A percentile compares a stretch with the other conserved stretches of the same genome.
Evolutionary conservation across 2,329 filamentous ascomycete species (phyloP).

Genomic region (Alternaria metachromatica): DNA sequence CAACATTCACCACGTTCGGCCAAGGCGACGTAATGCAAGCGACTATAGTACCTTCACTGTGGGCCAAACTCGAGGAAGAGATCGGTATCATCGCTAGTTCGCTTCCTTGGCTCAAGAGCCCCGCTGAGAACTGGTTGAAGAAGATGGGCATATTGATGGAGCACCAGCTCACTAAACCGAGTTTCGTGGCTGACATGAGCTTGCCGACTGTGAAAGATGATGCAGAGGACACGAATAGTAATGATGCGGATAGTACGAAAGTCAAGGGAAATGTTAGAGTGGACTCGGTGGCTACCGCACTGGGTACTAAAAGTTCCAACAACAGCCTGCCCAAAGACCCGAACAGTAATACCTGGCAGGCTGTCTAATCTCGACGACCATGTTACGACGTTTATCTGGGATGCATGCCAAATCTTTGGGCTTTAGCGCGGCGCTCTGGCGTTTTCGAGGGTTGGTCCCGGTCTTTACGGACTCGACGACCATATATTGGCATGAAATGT

Average conservation of each 20-base stretch:
- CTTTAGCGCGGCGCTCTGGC: slow-evolving; percentile 6
- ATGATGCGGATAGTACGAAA: slow-evolving; percentile 5
- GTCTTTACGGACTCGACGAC: neutral
- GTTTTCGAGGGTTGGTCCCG: neutral
- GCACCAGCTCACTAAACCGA: slow-evolving; percentile 24
- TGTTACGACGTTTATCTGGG: neutral
- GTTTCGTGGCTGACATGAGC: slow-evolving; percentile 24
- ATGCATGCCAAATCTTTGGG: neutral
- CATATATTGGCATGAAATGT: neutral
- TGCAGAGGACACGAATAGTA: slow-evolving; percentile 9
- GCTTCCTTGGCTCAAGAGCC: slow-evolving; percentile 31
- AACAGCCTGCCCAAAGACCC: neutral
- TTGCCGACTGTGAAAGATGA: slow-evolving; percentile 8
- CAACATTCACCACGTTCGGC: slow-evolving; percentile 28
- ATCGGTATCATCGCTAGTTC: slow-evolving; percentile 38
- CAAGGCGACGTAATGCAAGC: slow-evolving; percentile 35
- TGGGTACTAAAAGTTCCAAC: slow-evolving; percentile 15
- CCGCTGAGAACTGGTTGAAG: slow-evolving; percentile 26
- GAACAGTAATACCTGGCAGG: neutral
- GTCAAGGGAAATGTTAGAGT: slow-evolving; percentile 15
- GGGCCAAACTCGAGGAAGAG: slow-evolving; percentile 35
- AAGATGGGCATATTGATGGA: slow-evolving; percentile 26
- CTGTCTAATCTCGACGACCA: slow-evolving; percentile 3
- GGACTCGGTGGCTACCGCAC: slow-evolving; percentile 21
- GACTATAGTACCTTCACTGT: slow-evolving; percentile 31